Evolutionary conservation across 176 grass and related monocot species (phyloP).

Genomic region (Phragmites australis): DNA sequence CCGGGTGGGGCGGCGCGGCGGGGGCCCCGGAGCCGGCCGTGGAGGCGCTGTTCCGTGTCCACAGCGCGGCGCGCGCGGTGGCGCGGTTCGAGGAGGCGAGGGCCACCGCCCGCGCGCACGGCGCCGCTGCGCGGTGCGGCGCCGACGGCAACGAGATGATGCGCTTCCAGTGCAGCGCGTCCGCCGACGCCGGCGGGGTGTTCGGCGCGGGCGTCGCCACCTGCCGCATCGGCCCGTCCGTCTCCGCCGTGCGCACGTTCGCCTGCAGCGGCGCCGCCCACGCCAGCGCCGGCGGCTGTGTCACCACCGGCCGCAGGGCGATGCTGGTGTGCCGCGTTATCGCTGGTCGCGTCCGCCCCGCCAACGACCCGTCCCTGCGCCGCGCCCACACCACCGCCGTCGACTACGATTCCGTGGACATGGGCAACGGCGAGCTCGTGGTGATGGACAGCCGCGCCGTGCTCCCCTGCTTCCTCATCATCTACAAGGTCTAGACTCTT

Average conservation of each 20-base stretch:
- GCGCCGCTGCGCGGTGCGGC: conserved; percentile 51
- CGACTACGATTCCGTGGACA: conserved; percentile 48
- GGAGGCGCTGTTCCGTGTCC: conserved; percentile 65
- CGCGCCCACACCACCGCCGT: neutral
- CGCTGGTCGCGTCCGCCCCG: conserved; percentile 50
- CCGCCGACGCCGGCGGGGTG: conserved; percentile 24
- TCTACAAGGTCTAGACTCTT: conserved; percentile 53
- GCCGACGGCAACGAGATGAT: conserved; percentile 81
- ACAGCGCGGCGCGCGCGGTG: conserved; percentile 49
- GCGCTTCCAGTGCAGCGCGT: conserved; percentile 53
- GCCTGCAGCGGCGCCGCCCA: conserved; percentile 48
- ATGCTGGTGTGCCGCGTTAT: conserved; percentile 83
- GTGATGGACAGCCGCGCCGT: conserved; percentile 63
- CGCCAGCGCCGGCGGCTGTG: conserved; percentile 4
- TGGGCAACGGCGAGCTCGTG: conserved; percentile 61
- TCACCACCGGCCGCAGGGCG: neutral
- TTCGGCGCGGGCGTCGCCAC: conserved; percentile 54
- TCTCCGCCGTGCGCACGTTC: conserved; percentile 55
- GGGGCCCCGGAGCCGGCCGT: conserved; percentile 17
- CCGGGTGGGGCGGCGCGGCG: conserved; percentile 40
- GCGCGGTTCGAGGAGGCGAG: conserved; percentile 64
- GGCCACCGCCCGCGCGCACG: conserved; percentile 39
- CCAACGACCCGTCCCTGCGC: conserved; percentile 7
- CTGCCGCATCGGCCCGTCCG: conserved; percentile 26
- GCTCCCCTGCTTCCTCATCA: conserved; percentile 74